Percentiles rank a stretch among this genome's conserved stretches.
phyloP scores from a whole-genome alignment of 2,329 filamentous ascomycete species.

The Didymella lethalis region DNA sequence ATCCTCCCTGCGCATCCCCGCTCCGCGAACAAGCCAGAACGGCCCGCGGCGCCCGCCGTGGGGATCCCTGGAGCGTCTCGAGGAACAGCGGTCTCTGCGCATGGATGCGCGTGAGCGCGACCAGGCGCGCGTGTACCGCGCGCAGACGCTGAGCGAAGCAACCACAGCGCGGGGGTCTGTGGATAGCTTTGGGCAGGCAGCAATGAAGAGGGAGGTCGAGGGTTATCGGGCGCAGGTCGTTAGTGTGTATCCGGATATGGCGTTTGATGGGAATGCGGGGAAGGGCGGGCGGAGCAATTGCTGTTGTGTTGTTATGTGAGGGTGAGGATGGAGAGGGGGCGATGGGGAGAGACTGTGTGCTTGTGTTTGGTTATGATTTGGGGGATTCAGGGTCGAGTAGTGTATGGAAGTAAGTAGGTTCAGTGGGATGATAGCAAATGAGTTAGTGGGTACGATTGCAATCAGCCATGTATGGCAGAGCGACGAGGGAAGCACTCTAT shows the following conservation, averaged over 20 bases:
- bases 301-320: slow-evolving; percentile 32
- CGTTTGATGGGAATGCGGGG: slow-evolving; percentile 26
- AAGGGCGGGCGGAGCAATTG: slow-evolving; percentile 14
- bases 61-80: slow-evolving; percentile 23
- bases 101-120: slow-evolving; percentile 14
- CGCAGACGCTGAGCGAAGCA: slow-evolving; percentile 2
- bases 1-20: slow-evolving; percentile 3
- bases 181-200: slow-evolving; percentile 11
- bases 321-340: not conserved
- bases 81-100: slow-evolving; percentile 19
- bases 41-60: slow-evolving; percentile 28
- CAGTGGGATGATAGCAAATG: too few species aligned
- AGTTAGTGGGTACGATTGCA: too few species aligned
- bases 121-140: not conserved
- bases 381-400: too few species aligned
- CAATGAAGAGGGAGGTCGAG: slow-evolving; percentile 27
- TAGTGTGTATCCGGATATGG: slow-evolving; percentile 34
- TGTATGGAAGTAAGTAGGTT: too few species aligned
- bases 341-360: not conserved
- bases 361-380: not conserved
- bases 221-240: slow-evolving; percentile 31
- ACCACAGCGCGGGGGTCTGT: not conserved
- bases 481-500: too few species aligned
- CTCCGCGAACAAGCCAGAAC: slow-evolving; percentile 14
- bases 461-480: too few species aligned